Percentiles rank a stretch among this genome's conserved stretches.
These are phyloP conservation scores for Hippophae rhamnoides DNA, from an alignment of 306 rosid species.

Conservation along the genomic window DNA sequence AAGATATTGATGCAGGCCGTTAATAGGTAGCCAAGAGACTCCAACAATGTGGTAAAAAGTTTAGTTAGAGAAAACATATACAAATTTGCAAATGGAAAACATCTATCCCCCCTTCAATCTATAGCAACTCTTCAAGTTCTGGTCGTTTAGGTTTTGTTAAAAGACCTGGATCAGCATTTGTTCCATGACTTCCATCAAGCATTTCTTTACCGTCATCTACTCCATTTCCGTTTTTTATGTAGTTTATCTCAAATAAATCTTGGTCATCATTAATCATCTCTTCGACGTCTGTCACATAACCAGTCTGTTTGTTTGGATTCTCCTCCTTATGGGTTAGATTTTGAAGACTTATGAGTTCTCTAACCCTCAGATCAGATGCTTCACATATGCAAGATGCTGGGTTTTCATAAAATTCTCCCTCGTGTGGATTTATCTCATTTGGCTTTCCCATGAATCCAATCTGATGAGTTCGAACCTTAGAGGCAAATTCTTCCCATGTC, in stretches of 20 bases:
- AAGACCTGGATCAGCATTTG: constrained; percentile 23
- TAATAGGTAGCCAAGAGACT: constrained; percentile 16
- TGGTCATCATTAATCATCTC: constrained; percentile 36
- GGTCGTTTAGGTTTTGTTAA: constrained; percentile 28
- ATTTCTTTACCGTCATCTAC: constrained; percentile 13
- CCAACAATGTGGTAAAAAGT: constrained; percentile 8
- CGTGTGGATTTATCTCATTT: constrained; percentile 56
- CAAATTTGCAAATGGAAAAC: neutral
- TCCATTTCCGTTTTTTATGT: constrained; percentile 22
- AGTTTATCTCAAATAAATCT: constrained; percentile 40
- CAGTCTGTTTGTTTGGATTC: constrained; percentile 11
- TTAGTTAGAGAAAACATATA: constrained; percentile 6
- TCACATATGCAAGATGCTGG: constrained; percentile 80
- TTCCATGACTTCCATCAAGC: constrained; percentile 9
- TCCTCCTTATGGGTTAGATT: constrained; percentile 23
- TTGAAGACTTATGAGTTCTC: constrained; percentile 8
- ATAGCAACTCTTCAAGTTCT: constrained; percentile 60
- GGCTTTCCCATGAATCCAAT: constrained; percentile 92
- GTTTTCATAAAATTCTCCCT: constrained; percentile 79
- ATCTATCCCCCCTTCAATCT: constrained; percentile 25
- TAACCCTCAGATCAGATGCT: constrained; percentile 18
- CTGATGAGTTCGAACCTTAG: constrained; percentile 51
- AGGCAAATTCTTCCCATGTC: constrained; percentile 74
- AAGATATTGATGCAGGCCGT: constrained; percentile 1
- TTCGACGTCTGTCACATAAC: constrained; percentile 25